phyloP scores from a whole-genome alignment of 1,284 basidiomycete genomes.

The Ustilago lituana region DNA sequence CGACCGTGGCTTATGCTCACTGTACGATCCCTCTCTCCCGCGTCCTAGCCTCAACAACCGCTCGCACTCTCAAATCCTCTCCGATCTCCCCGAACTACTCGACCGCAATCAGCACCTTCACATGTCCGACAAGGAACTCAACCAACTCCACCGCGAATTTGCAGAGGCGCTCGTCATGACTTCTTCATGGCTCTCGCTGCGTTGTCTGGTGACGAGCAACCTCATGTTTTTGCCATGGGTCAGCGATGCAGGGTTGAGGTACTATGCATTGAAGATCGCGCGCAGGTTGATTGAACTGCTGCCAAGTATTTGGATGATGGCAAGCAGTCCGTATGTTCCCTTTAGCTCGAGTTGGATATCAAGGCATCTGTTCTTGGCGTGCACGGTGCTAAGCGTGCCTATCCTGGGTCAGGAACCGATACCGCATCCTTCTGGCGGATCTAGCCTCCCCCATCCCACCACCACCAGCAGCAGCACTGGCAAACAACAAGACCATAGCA shows the following conservation, averaged over 20 bases:
- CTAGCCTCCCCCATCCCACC: too few relatives aligned
- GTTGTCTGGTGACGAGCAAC: slow-evolving; percentile 22
- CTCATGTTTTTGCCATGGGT: slow-evolving; percentile 40
- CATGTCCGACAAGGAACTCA: slow-evolving; percentile 5
- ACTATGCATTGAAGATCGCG: slow-evolving; percentile 33
- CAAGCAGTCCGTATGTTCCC: slow-evolving; percentile 16
- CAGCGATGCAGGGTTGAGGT: slow-evolving; percentile 4
- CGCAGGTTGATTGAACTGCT: slow-evolving; percentile 25
- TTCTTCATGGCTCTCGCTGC: slow-evolving; percentile 16
- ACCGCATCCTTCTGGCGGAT: too few relatives aligned
- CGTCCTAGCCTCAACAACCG: neutral
- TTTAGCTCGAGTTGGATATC: slow-evolving; percentile 31
- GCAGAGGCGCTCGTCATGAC: slow-evolving; percentile 29
- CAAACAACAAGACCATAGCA: too few relatives aligned
- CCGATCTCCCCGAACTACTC: slow-evolving; percentile 17
- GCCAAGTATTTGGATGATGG: slow-evolving; percentile 37
- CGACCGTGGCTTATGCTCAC: slow-evolving; percentile 18
- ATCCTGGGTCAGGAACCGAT: slow-evolving; percentile 24
- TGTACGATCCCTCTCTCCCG: slow-evolving; percentile 15
- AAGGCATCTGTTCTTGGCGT: slow-evolving; percentile 31
- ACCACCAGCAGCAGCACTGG: too few relatives aligned
- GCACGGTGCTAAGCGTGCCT: slow-evolving; percentile 26
- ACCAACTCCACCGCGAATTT: slow-evolving; percentile 21
- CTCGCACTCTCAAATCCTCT: slow-evolving; percentile 9
- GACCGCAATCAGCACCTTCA: slow-evolving; percentile 8